Evolutionary conservation across 495 filamentous ascomycete species (phyloP), one percentile per base, ranked within the genome.

Genomic region (Aspergillus campestris): DNA sequence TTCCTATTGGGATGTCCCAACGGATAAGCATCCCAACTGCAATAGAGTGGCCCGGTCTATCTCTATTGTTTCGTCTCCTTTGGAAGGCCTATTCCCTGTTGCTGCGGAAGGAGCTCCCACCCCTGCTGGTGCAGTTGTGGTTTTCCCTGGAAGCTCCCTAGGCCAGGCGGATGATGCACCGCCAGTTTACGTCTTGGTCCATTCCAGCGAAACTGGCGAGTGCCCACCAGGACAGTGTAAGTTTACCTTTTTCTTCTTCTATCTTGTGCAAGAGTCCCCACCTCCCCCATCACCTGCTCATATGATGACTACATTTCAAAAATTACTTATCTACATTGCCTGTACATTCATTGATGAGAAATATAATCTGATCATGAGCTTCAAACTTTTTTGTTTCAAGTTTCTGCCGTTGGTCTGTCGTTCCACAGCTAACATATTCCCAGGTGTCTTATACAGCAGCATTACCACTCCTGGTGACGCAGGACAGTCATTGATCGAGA

Each of bases 271-370:
- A 14, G 34, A 12, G 47, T 44, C 12, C 36, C 34, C 45, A 48
- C 38, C 33, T 40, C 14, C 48, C 18, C 38, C 48, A 47, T 47
- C 48, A 56, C 49, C 49, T 65, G 63, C 69, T 67, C 75, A 74
- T 68, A 89, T 90, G 89, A 94, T 89, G 80, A 83, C 70, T 72
- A 61, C 52, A 55, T 69, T 71, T 52, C 10, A 42, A 58, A 81
- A 90, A 89, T 83, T 83, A 91, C 88, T 95, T 96, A 95, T 92
- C 89, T 96, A 96, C 89, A 95, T 95, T 95, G 86, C 82, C 89
- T 87, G 86, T 80, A 80, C 76, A 66, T 70, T 66, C 70, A 69
- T 81, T 91, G 88, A 89, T 80, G 86, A 87, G 73, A 80, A 56
- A 47, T 60, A 50, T 75, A 87, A 80, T 74, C 89, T 95, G 89